Conservation (phyloP, 1,284 basidiomycete species). For the Moesziomyces antarcticus region DNA sequence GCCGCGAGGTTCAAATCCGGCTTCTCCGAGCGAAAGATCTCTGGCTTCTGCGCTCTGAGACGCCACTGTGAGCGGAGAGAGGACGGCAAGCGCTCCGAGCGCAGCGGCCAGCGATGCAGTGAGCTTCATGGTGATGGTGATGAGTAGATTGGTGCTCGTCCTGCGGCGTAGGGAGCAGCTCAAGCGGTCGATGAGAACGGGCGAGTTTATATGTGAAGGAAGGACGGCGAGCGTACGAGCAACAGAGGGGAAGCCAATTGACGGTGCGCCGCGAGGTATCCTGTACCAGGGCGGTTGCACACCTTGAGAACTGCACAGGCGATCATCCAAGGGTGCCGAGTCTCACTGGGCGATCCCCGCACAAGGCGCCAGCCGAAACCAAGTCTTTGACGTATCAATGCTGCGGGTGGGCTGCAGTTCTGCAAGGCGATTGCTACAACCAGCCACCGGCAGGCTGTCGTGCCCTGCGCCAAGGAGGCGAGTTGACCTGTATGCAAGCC, state of each 20-base stretch:
- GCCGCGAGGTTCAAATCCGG: slow-evolving; percentile 2
- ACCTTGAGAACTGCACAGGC: not conserved
- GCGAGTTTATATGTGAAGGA: not conserved
- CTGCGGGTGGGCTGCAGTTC: slow-evolving; percentile 14
- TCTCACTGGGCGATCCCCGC: not conserved
- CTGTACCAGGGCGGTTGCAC: not conserved
- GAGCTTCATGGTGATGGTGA: slow-evolving; percentile 10
- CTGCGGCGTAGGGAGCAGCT: too few species aligned
- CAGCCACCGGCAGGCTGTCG: not conserved
- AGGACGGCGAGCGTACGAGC: not conserved
- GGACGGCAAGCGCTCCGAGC: slow-evolving; percentile 20
- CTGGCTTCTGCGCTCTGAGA: not conserved
- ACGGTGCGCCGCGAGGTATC: not conserved
- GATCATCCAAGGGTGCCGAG: not conserved
- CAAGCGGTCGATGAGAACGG: not conserved
- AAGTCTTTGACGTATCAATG: not conserved
- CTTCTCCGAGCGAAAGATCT: slow-evolving; percentile 1
- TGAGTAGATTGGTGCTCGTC: not conserved
- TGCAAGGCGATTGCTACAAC: not conserved
- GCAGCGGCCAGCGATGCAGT: slow-evolving; percentile 10
- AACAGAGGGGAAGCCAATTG: not conserved
- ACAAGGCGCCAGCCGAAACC: too few species aligned
- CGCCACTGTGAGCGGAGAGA: slow-evolving; percentile 18
- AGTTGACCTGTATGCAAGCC: not conserved
- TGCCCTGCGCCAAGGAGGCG: not conserved